Evolutionary conservation across 306 rosid species (phyloP).

Genomic region (Dalbergia cultrata): DNA sequence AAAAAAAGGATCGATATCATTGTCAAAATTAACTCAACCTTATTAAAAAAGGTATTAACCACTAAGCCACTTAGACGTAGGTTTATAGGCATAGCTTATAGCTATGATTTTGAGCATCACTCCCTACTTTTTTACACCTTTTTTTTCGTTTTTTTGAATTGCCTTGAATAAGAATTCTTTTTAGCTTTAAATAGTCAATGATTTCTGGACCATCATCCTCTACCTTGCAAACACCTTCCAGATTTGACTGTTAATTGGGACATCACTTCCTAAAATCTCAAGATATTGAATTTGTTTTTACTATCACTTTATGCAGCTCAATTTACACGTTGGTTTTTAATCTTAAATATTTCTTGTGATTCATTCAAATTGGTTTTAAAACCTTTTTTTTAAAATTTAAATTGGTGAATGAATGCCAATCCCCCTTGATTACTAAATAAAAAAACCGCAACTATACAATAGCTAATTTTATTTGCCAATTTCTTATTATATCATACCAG

Average conservation of each 20-base stretch:
- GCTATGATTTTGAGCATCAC: slow-evolving; percentile 43
- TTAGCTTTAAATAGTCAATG: slow-evolving; percentile 20
- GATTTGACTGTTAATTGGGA: background rate
- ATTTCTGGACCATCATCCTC: background rate
- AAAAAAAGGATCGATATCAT: background rate
- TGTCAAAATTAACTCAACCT: background rate
- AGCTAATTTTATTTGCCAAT: slow-evolving; percentile 1
- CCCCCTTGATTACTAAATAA: background rate
- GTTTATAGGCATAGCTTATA: slow-evolving; percentile 22
- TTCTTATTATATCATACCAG: background rate
- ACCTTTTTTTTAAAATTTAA: no score
- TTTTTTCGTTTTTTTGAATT: background rate
- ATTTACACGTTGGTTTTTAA: background rate
- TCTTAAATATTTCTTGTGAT: background rate
- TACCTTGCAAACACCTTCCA: background rate
- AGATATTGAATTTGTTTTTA: slow-evolving; percentile 4
- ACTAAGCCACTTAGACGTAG: slow-evolving; percentile 29
- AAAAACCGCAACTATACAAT: background rate
- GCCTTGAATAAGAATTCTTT: background rate
- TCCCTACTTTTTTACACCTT: background rate
- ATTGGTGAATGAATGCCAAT: no score
- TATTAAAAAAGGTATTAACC: slow-evolving; percentile 25
- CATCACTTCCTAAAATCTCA: background rate
- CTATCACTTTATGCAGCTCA: background rate
- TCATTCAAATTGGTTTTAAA: background rate